Percentiles rank a stretch among this genome's conserved stretches.
Conservation (phyloP, 257 asterid genomes). For the Eustoma russellianum region DNA sequence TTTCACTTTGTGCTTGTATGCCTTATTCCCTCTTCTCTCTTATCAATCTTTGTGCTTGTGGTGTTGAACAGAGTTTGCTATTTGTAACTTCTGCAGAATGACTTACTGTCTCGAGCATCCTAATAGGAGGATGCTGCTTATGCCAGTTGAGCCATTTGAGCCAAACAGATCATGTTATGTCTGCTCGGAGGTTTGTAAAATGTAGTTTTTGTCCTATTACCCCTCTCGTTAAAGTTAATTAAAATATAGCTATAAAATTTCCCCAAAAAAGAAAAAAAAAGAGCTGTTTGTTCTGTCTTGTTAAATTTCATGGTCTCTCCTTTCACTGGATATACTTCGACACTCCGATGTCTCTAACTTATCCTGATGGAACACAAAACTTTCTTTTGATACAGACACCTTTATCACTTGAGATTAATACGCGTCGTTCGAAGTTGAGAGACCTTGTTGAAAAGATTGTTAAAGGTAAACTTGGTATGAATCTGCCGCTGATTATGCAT, state of each 20-base stretch:
- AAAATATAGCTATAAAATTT: neutral
- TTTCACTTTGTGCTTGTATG: neutral
- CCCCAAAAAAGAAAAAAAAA: too few species aligned
- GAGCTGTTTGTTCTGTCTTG: too few species aligned
- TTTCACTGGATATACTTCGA: slow-evolving; percentile 5
- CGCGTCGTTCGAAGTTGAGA: slow-evolving; percentile 68
- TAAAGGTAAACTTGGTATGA: slow-evolving; percentile 88
- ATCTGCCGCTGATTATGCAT: slow-evolving; percentile 77
- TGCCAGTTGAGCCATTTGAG: slow-evolving; percentile 96
- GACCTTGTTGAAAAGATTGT: slow-evolving; percentile 89
- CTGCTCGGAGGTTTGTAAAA: slow-evolving; percentile 75
- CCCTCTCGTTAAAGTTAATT: neutral
- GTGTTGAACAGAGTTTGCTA: neutral
- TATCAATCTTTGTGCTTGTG: neutral
- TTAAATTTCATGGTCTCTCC: neutral
- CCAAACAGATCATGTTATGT: slow-evolving; percentile 85
- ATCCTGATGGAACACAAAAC: slow-evolving; percentile 13
- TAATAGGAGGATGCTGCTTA: slow-evolving; percentile 79
- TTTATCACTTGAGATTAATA: slow-evolving; percentile 78
- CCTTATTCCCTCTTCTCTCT: too few species aligned
- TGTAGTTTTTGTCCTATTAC: neutral
- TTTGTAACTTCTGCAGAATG: slow-evolving; percentile 52
- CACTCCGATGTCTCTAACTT: slow-evolving; percentile 4
- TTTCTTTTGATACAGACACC: slow-evolving; percentile 59
- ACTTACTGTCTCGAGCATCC: slow-evolving; percentile 96